Base-by-base conservation (phyloP, 1,284 basidiomycete genomes). In the Coriolopsis trogii region DNA sequence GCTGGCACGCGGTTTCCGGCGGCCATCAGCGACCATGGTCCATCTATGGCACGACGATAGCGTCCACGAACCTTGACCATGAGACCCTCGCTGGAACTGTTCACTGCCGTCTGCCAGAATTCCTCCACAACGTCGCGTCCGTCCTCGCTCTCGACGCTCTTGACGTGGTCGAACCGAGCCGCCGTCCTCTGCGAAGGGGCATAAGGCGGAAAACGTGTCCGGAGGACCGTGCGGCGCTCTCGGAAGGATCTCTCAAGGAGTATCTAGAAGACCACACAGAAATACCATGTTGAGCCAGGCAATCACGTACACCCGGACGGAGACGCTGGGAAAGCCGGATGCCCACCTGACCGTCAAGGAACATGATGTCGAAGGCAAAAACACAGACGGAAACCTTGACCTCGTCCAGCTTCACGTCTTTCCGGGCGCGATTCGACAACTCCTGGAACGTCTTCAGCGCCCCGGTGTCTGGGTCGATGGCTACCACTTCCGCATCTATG, bases 361-460 rank as follows among this genome's bases (percentile, higher is more conserved):
- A 90, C 82, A 98, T 90, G 55, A 98, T 65, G 71, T 98, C 95
- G 68, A 98, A 98, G 0, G 83, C 91, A 70, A 87, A 96, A 0
- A 97, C 80, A 46, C 91, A 89, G 2, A 98, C 93, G 33, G 84
- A 73, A 45, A 97, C 82, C 60, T 83, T 88, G 65, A 98, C 82
- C 62, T 95, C 87, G 55, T 82, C 80, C 1, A 91, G 72, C 53
- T 82, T 77, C 33, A 96, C 94, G 64, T 93, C 89, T 66, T 96
- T 95, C 40, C 91, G 81, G 43, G 93, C 89, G 45, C 95, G 80
- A 56, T 88, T 86, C 4, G 91, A 91, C 18, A 98, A 74, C 54
- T 93, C 89, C 67, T 95, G 93, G 69, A 95, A 95, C 1, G 91
- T 85, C 63, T 81, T 82, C 29, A 94, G 72, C 56, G 77, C 76